phyloP scores from a whole-genome alignment of 352 stramenopile genomes.

The Globisporangium okanoganense region DNA sequence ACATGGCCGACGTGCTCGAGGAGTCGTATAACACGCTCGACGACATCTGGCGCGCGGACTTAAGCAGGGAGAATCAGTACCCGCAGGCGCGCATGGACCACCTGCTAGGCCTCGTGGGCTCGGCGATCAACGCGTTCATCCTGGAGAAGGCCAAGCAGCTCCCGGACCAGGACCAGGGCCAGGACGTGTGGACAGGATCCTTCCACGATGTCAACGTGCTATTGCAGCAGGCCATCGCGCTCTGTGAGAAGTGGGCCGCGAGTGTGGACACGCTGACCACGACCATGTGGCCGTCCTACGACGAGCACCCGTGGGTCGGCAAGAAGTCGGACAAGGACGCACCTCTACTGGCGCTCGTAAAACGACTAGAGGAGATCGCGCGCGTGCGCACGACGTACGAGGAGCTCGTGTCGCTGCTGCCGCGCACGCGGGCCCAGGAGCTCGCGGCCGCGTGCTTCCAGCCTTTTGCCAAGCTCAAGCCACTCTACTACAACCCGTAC shows the following conservation, averaged over 20 bases:
- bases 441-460: constrained; percentile 57
- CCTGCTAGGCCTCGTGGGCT: constrained; percentile 77
- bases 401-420: constrained; percentile 75
- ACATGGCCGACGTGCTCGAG: constrained; percentile 87
- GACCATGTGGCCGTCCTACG: constrained; percentile 73
- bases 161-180: not conserved
- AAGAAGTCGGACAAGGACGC: constrained; percentile 32
- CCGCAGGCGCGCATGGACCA: constrained; percentile 87
- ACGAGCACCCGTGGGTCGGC: constrained; percentile 80
- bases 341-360: constrained; percentile 38
- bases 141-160: constrained; percentile 35
- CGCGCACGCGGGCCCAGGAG: constrained; percentile 32
- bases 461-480: constrained; percentile 59
- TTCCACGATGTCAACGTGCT: constrained; percentile 59
- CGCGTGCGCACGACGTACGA: constrained; percentile 85
- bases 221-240: constrained; percentile 49
- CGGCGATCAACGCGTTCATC: constrained; percentile 74
- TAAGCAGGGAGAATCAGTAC: constrained; percentile 61
- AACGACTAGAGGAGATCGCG: constrained; percentile 79
- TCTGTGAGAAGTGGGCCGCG: constrained; percentile 85
- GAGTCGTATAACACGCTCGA: constrained; percentile 83
- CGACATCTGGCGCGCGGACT: constrained; percentile 84
- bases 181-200: constrained; percentile 54
- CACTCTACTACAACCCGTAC: constrained; percentile 91
- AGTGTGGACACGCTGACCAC: constrained; percentile 74